Evolutionary conservation across 371 early-diverging fungal genomes (phyloP).

Genomic region (Parasitella parasitica): DNA sequence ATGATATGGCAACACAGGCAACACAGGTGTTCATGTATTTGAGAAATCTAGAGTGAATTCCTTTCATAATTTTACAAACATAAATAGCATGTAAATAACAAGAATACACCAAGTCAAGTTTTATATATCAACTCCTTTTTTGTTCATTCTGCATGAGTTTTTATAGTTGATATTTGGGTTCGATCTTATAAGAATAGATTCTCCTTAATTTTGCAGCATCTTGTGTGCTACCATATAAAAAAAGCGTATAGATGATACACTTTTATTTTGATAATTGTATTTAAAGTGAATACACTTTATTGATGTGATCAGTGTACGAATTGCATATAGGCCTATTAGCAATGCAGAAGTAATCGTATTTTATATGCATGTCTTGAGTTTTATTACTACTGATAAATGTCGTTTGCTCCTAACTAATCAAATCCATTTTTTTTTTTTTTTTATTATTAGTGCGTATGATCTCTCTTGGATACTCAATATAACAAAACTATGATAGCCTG

Average conservation of each 20-base stretch:
- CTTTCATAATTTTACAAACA: too few relatives aligned
- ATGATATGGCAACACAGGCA: constrained; percentile 7
- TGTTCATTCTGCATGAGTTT: not conserved
- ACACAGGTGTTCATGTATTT: too few relatives aligned
- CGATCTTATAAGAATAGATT: not conserved
- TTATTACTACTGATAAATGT: not conserved
- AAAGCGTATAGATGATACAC: too few relatives aligned
- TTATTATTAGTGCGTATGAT: not conserved
- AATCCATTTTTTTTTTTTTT: not conserved
- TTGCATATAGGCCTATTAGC: not conserved
- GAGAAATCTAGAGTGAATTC: too few relatives aligned
- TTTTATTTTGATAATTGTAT: too few relatives aligned
- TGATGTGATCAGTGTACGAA: too few relatives aligned
- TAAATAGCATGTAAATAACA: too few relatives aligned
- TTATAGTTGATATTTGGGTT: not conserved
- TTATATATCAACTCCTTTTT: not conserved
- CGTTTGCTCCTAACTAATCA: not conserved
- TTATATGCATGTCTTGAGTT: not conserved
- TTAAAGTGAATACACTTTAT: too few relatives aligned
- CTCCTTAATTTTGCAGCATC: not conserved
- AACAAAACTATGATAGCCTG: not conserved
- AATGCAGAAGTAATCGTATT: not conserved
- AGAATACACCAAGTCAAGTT: not conserved
- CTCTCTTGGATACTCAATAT: not conserved
- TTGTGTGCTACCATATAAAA: not conserved